Percentiles rank a stretch among this genome's conserved stretches.
Evolutionary conservation across 2,329 filamentous ascomycete genomes (phyloP).

Genomic region (Mycosphaerella sp.): DNA sequence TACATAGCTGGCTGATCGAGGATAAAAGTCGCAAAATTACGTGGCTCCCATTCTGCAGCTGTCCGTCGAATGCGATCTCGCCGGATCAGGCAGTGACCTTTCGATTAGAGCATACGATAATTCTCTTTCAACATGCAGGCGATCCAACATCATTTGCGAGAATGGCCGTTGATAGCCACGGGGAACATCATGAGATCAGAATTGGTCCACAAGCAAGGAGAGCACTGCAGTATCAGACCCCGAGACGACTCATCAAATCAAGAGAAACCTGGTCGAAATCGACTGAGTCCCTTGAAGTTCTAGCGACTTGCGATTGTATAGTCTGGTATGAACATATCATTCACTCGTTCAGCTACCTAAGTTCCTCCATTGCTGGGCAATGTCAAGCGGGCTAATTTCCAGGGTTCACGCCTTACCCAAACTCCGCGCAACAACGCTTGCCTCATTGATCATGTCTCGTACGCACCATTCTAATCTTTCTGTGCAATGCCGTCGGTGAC

Average conservation of each 20-base stretch:
- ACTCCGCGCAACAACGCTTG: slow-evolving; percentile 8
- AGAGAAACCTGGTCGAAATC: too few relatives aligned
- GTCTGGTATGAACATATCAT: background rate
- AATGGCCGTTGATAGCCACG: slow-evolving; percentile 24
- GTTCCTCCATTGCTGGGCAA: too few relatives aligned
- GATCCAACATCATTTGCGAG: slow-evolving; percentile 13
- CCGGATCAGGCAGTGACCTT: too few relatives aligned
- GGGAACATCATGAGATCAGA: slow-evolving; percentile 26
- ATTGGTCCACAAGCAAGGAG: background rate
- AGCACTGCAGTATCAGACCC: background rate
- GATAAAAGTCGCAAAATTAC: too few relatives aligned
- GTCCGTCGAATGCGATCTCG: too few relatives aligned
- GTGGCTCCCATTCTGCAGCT: too few relatives aligned
- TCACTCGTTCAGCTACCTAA: background rate
- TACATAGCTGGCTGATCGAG: too few relatives aligned
- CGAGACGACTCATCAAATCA: too few relatives aligned
- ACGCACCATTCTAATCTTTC: background rate
- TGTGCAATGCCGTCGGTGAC: background rate
- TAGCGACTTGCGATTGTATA: background rate
- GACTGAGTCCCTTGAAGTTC: background rate
- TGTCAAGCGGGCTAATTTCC: background rate
- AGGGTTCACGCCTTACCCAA: background rate
- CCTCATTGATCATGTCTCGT: slow-evolving; percentile 3
- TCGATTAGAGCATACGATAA: too few relatives aligned
- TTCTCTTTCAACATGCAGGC: too few relatives aligned